Evolutionary conservation across 768 basidiomycete species (phyloP).

Genomic region (Scleroderma bovista): DNA sequence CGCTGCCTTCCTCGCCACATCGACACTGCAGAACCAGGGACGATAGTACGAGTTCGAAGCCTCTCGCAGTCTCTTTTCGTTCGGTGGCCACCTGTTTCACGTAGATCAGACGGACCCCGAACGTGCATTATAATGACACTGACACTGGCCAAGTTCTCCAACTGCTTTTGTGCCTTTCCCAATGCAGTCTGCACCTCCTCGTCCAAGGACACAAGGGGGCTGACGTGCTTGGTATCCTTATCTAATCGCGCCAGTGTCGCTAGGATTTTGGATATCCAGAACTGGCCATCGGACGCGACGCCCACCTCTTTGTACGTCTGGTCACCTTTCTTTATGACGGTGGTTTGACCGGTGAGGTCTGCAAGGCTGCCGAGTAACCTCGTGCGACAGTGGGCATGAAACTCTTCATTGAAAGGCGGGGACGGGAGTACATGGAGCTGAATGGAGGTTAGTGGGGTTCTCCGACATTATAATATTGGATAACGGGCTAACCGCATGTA

Average conservation of each 20-base stretch:
- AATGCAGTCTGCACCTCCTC: conserved; percentile 49
- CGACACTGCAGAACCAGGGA: conserved; percentile 70
- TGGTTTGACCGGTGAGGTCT: conserved; percentile 59
- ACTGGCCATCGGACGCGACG: conserved; percentile 64
- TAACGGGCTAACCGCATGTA: conserved; percentile 51
- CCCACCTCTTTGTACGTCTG: conserved; percentile 52
- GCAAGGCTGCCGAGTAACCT: conserved; percentile 70
- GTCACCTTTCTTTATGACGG: conserved; percentile 50
- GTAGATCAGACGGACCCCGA: not conserved
- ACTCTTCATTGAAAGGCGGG: conserved; percentile 67
- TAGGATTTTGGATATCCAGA: conserved; percentile 73
- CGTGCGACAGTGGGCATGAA: conserved; percentile 60
- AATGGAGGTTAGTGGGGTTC: conserved; percentile 1
- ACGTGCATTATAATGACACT: not conserved
- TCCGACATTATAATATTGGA: not conserved
- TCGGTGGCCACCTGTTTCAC: conserved; percentile 5
- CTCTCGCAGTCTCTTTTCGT: conserved; percentile 39
- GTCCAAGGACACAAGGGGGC: conserved; percentile 44
- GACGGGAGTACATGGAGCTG: conserved; percentile 60
- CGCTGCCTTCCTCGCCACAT: conserved; percentile 56
- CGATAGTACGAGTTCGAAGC: conserved; percentile 64
- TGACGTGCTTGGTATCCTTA: conserved; percentile 64
- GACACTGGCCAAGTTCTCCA: conserved; percentile 44
- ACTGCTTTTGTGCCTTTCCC: conserved; percentile 38
- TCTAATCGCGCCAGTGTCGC: conserved; percentile 51